These are phyloP conservation scores for Fusarium dimerum DNA, from an alignment of 2,329 filamentous ascomycete species.

Conservation along the genomic window DNA sequence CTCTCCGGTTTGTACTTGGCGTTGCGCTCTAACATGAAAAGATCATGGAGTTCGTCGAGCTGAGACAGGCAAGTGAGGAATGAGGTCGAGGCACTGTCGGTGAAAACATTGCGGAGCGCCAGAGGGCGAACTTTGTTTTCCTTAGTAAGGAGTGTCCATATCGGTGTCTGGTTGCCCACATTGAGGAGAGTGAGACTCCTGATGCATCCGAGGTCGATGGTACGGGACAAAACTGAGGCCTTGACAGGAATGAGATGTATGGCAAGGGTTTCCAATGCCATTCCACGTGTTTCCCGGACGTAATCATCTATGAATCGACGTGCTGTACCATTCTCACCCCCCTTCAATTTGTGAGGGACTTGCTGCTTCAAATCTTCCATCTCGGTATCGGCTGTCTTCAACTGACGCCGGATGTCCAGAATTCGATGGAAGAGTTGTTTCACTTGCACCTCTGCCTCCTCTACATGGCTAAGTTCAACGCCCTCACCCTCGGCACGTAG, in stretches of 20 bases:
- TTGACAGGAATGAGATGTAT: conserved; percentile 63
- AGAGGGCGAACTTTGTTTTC: conserved; percentile 54
- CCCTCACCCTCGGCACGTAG: conserved; percentile 25
- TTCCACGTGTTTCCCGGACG: conserved; percentile 57
- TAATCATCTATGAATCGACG: conserved; percentile 50
- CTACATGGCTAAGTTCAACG: conserved; percentile 29
- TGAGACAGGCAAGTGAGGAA: conserved; percentile 57
- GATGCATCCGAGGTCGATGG: conserved; percentile 59
- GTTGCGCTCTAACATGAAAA: conserved; percentile 60
- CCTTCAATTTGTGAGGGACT: conserved; percentile 22
- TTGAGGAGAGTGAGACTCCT: conserved; percentile 61
- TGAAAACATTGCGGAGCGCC: conserved; percentile 59
- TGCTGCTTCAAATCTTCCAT: conserved; percentile 34
- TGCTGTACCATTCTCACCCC: conserved; percentile 13
- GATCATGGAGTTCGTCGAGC: conserved; percentile 55
- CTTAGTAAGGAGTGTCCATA: conserved; percentile 59
- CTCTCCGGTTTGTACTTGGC: conserved; percentile 53
- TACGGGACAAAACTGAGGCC: conserved; percentile 55
- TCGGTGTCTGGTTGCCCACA: conserved; percentile 60
- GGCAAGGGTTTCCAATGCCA: conserved; percentile 55
- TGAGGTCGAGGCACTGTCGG: conserved; percentile 59
- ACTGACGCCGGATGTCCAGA: conserved; percentile 36
- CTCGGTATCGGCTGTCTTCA: conserved; percentile 39
- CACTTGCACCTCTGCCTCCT: conserved; percentile 29
- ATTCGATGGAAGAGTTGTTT: conserved; percentile 33